Conservation (phyloP, 192 early-diverging fungal genomes). For the Mortierella claussenii region DNA sequence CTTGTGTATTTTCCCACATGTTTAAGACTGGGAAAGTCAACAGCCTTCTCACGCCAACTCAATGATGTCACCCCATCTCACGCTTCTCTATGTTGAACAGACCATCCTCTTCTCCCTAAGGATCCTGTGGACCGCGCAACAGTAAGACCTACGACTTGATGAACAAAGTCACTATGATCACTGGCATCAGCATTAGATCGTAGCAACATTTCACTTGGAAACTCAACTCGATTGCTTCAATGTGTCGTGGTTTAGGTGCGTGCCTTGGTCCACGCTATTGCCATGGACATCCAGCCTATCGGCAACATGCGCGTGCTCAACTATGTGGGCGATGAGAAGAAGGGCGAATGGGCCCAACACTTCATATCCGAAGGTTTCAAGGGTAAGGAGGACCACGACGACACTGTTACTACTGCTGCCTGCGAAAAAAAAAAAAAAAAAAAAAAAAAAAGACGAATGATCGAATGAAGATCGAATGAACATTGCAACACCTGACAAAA, state of each 20-base stretch:
- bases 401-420: too few species aligned
- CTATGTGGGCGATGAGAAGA: conserved; percentile 65
- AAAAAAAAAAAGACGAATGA: background rate
- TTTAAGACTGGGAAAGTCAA: too few species aligned
- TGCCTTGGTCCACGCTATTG: conserved; percentile 74
- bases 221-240: too few species aligned
- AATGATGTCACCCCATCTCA: too few species aligned
- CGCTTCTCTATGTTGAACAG: conserved; percentile 19
- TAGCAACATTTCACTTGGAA: too few species aligned
- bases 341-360: conserved; percentile 69
- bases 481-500: background rate
- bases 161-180: too few species aligned
- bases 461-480: background rate
- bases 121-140: conserved; percentile 71
- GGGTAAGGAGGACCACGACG: too few species aligned
- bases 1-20: too few species aligned
- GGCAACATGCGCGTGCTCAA: conserved; percentile 84
- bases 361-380: conserved; percentile 69
- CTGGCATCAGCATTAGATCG: too few species aligned
- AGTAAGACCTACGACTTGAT: conserved; percentile 36
- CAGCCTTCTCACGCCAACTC: too few species aligned
- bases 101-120: conserved; percentile 74
- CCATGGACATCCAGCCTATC: conserved; percentile 88
- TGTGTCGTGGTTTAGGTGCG: conserved; percentile 61
- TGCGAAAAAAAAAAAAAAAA: background rate